These are phyloP conservation scores for Saccharomycopsis selenospora DNA, from an alignment of 805 yeast genomes.

Conservation along the genomic window DNA sequence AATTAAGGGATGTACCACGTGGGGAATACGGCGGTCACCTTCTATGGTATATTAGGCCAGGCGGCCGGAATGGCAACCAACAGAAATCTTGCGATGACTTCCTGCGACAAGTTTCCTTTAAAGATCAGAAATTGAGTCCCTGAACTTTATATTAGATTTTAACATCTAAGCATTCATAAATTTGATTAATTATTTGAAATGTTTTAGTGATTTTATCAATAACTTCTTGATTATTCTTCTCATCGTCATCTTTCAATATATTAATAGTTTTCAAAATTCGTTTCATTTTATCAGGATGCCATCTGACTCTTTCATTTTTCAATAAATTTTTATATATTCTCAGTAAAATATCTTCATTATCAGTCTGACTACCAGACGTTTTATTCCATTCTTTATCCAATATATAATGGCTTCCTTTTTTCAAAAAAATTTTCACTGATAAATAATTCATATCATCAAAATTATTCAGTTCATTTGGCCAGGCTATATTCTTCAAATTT, in stretches of 20 bases:
- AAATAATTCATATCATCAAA: constrained; percentile 24
- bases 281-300: constrained; percentile 58
- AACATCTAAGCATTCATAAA: constrained; percentile 4
- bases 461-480: constrained; percentile 33
- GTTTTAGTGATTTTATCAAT: constrained; percentile 9
- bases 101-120: too few relatives aligned
- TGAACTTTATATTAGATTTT: too few relatives aligned
- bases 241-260: neutral
- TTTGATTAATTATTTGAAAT: constrained; percentile 16
- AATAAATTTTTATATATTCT: constrained; percentile 20
- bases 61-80: too few relatives aligned
- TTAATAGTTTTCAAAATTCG: constrained; percentile 23
- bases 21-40: too few relatives aligned
- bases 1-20: too few relatives aligned
- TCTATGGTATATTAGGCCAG: too few relatives aligned
- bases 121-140: too few relatives aligned
- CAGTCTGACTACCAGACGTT: constrained; percentile 20
- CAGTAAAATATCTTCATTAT: constrained; percentile 1
- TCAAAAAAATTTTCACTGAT: constrained; percentile 14
- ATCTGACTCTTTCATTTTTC: constrained; percentile 41
- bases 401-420: constrained; percentile 5
- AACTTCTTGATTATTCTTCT: neutral
- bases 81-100: too few relatives aligned
- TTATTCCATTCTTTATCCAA: constrained; percentile 29
- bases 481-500: constrained; percentile 25